phyloP scores from a whole-genome alignment of 2,329 filamentous ascomycete species.

The Kalmusia sp. region DNA sequence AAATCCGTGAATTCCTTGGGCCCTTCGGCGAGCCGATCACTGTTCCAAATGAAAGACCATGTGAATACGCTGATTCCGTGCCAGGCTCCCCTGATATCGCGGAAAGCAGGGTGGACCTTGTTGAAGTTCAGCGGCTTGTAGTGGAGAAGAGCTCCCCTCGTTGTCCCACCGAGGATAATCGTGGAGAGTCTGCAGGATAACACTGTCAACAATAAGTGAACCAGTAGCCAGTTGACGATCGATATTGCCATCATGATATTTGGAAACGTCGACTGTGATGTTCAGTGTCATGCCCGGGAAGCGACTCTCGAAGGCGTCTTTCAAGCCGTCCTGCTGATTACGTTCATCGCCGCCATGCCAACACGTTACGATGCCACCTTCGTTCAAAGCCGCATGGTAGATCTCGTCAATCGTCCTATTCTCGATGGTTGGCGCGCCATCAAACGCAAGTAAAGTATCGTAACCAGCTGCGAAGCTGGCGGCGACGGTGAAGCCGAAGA shows the following conservation, averaged over 20 bases:
- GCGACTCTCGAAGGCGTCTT: slow-evolving; percentile 52
- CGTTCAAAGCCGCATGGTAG: slow-evolving; percentile 57
- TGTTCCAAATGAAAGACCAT: slow-evolving; percentile 48
- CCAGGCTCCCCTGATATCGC: slow-evolving; percentile 53
- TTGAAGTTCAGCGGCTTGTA: slow-evolving; percentile 59
- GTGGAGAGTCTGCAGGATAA: slow-evolving; percentile 59
- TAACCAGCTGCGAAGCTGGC: no score
- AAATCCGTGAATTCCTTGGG: slow-evolving; percentile 54
- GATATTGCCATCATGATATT: slow-evolving; percentile 59
- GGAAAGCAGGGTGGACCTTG: slow-evolving; percentile 51
- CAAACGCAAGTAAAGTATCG: no score
- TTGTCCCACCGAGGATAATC: slow-evolving; percentile 61
- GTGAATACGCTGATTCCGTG: slow-evolving; percentile 49
- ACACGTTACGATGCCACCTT: slow-evolving; percentile 55
- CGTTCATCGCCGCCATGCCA: slow-evolving; percentile 60
- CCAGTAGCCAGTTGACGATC: slow-evolving; percentile 53
- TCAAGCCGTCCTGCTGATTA: slow-evolving; percentile 49
- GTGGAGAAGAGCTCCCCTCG: slow-evolving; percentile 55
- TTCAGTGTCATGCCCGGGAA: slow-evolving; percentile 62
- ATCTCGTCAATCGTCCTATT: slow-evolving; percentile 59
- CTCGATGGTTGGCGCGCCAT: slow-evolving; percentile 40
- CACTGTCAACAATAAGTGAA: slow-evolving; percentile 51
- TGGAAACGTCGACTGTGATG: slow-evolving; percentile 62
- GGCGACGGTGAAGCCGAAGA: no score
- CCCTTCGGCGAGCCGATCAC: slow-evolving; percentile 37